These are phyloP conservation scores for Brasenia schreberi DNA, from an alignment of 164 flowering plant genomes.

Conservation along the genomic window DNA sequence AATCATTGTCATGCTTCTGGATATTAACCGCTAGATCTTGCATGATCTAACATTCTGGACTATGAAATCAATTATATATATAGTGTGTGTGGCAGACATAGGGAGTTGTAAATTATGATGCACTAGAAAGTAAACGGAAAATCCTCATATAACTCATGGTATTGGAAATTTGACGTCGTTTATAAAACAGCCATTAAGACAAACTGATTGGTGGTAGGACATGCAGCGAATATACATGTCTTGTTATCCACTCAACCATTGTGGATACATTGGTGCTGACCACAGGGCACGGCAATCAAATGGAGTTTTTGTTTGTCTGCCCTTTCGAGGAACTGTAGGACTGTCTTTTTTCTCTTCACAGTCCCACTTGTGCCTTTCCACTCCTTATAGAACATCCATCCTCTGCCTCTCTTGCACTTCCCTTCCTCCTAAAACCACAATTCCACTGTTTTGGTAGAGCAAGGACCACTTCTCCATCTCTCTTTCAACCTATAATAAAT, in stretches of 20 bases:
- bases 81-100: too few relatives aligned
- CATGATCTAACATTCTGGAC: too few relatives aligned
- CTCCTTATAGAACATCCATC: not conserved
- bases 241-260: not conserved
- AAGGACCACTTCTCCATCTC: not conserved
- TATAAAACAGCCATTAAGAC: not conserved
- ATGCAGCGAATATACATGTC: not conserved
- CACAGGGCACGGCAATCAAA: not conserved
- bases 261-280: not conserved
- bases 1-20: too few relatives aligned
- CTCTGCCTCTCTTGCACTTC: not conserved
- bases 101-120: too few relatives aligned
- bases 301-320: not conserved
- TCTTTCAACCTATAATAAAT: not conserved
- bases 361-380: not conserved
- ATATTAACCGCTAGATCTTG: too few relatives aligned
- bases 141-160: too few relatives aligned
- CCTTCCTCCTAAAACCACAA: not conserved
- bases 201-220: not conserved
- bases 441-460: not conserved
- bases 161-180: too few relatives aligned
- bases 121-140: too few relatives aligned
- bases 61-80: too few relatives aligned
- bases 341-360: not conserved
- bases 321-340: not conserved